Percentiles rank a stretch among this genome's conserved stretches.
These are phyloP conservation scores for Mrakia blollopis DNA, from an alignment of 768 basidiomycete species.

Conservation along the genomic window DNA sequence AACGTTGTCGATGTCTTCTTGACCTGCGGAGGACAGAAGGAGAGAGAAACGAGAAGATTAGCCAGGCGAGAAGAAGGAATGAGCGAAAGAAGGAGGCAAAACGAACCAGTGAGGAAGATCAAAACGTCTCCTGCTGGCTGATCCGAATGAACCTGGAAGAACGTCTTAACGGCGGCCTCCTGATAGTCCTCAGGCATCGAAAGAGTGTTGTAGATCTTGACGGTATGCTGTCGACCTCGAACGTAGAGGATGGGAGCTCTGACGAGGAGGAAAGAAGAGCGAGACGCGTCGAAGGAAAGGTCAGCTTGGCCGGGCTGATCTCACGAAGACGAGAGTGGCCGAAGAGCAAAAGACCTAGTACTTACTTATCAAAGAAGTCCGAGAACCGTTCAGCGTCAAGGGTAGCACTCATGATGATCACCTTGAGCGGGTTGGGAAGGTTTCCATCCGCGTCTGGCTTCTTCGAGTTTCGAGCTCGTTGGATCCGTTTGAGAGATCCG, in stretches of 20 bases:
- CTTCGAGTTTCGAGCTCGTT: slow-evolving; percentile 56
- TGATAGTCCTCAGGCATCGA: slow-evolving; percentile 60
- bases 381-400: slow-evolving; percentile 93
- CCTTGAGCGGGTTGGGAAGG: slow-evolving; percentile 61
- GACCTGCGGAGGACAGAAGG: slow-evolving; percentile 52
- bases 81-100: not conserved
- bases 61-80: not conserved
- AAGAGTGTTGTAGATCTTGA: slow-evolving; percentile 57
- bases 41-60: not conserved
- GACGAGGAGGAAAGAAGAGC: too few species aligned
- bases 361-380: slow-evolving; percentile 75
- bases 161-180: slow-evolving; percentile 82
- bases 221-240: slow-evolving; percentile 87
- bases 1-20: slow-evolving; percentile 92
- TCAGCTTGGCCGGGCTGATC: not conserved
- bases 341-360: slow-evolving; percentile 25
- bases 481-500: slow-evolving; percentile 79
- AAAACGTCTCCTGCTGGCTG: slow-evolving; percentile 71
- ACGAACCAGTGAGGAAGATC: slow-evolving; percentile 80
- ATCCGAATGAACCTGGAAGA: slow-evolving; percentile 86
- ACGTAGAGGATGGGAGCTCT: slow-evolving; percentile 71
- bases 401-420: slow-evolving; percentile 96
- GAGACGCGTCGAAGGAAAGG: not conserved
- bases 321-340: not conserved
- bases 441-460: slow-evolving; percentile 15